phyloP scores from a whole-genome alignment of 805 yeast species.

The Jamesozyma rosinii region DNA sequence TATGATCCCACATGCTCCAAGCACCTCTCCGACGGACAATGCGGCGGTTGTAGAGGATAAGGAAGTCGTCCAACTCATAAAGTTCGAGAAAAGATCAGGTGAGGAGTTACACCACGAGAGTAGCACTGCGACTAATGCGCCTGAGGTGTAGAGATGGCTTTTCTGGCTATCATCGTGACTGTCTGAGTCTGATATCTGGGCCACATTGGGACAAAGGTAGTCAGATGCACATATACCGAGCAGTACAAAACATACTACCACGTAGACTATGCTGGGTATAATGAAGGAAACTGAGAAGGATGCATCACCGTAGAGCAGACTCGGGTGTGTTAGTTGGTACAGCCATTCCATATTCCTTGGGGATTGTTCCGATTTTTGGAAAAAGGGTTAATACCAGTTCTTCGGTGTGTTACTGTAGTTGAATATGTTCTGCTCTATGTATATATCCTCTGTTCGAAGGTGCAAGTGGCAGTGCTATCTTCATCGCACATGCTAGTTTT shows the following conservation, averaged over 20 bases:
- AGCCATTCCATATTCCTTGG: conserved; percentile 20
- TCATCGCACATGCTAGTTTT: no score
- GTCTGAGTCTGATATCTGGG: conserved; percentile 22
- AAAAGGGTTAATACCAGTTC: no score
- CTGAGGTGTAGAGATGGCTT: conserved; percentile 4
- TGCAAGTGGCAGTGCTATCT: no score
- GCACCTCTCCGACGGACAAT: conserved; percentile 30
- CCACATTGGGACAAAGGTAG: conserved; percentile 30
- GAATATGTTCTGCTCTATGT: no score
- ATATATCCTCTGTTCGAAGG: no score
- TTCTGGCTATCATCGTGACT: not conserved
- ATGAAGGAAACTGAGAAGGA: conserved; percentile 15
- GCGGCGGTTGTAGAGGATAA: conserved; percentile 18
- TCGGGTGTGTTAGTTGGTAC: conserved; percentile 23
- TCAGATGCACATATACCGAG: conserved; percentile 32
- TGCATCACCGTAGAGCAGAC: conserved; percentile 17
- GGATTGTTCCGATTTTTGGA: no score
- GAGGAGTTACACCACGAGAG: conserved; percentile 33
- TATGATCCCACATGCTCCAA: conserved; percentile 33
- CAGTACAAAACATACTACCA: conserved; percentile 23
- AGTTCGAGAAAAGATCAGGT: conserved; percentile 31
- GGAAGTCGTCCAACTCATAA: conserved; percentile 29
- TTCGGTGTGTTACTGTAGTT: no score
- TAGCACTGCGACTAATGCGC: conserved; percentile 25
- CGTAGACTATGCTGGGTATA: conserved; percentile 20